Conservation (phyloP, 768 basidiomycete species). For the Trametes punicea region DNA sequence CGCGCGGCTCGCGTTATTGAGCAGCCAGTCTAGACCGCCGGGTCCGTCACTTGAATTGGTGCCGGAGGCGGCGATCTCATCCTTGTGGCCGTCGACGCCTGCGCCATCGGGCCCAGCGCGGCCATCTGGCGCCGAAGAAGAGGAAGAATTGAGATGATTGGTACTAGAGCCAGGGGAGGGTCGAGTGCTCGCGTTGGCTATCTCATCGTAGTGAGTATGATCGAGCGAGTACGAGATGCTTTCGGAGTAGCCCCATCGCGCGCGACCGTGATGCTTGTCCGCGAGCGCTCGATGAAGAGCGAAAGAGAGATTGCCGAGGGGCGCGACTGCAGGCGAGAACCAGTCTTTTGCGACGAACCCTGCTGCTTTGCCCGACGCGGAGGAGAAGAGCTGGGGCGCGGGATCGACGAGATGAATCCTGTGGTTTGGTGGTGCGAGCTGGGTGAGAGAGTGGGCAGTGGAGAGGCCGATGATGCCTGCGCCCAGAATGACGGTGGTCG, state of each 20-base stretch:
- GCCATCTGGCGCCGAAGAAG: background rate
- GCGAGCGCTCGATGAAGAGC: slow-evolving; percentile 40
- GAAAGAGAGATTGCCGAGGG: slow-evolving; percentile 36
- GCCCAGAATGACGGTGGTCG: slow-evolving; percentile 42
- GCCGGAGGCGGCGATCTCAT: slow-evolving; percentile 1
- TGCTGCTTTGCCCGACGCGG: slow-evolving; percentile 34
- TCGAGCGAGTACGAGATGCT: slow-evolving; percentile 30
- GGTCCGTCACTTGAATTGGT: background rate
- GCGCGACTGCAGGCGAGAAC: slow-evolving; percentile 30
- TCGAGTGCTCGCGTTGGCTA: background rate
- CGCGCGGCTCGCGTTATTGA: slow-evolving; percentile 26
- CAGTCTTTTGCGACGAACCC: slow-evolving; percentile 46
- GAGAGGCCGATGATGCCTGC: slow-evolving; percentile 46
- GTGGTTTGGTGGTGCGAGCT: slow-evolving; percentile 25
- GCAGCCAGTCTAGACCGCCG: slow-evolving; percentile 29
- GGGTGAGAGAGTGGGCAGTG: slow-evolving; percentile 40
- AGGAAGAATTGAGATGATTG: background rate
- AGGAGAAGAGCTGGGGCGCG: slow-evolving; percentile 35
- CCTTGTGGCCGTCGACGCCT: background rate
- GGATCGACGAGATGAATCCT: slow-evolving; percentile 42
- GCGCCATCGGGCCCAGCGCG: slow-evolving; percentile 1
- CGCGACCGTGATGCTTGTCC: slow-evolving; percentile 33
- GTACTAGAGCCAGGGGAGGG: background rate
- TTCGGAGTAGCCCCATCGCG: slow-evolving; percentile 39
- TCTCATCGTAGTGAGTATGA: slow-evolving; percentile 13